Base-by-base conservation (phyloP, 805 yeast species). In the Saturnispora zaruensis region DNA sequence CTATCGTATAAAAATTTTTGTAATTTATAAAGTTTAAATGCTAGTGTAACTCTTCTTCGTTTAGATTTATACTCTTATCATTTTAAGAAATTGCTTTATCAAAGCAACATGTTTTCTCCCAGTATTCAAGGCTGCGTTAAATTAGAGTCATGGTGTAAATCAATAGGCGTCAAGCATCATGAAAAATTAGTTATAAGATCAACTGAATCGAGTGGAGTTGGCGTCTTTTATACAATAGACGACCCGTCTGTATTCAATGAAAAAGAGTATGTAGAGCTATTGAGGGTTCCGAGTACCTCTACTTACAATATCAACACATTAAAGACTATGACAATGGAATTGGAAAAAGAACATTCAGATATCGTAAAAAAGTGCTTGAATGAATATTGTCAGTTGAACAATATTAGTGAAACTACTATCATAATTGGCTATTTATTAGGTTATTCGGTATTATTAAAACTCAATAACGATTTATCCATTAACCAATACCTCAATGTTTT, bases 281-380 rank as follows among this genome's bases (percentile, higher is more conserved):
- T 76, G 46, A 58, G 78, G 44, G 59, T 76, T 1, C 75, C 78
- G 0, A 48, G 55, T 5, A n/a, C 30, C 0, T 44, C 59, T 6
- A 59, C 68, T 0, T 58, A 70, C 18, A 67, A 69, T 44, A 59
- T 75, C 7, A 63, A 65, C 32, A 56, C 59, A 3, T 62, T 67
- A 44, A 51, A 57, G 20, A 51, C 53, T 8, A 26, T 63, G 11
- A 48, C 28, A 30, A 44, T 9, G 44, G 51, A 14, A 2, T 49
- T 53, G 13, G 57, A 58, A 44, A 16, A 44, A 13, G 53, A 54
- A 11, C 66, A 59, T 21, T 37, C 49, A 23, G 25, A 44, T 3
- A 47, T 63, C n/a, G 30, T 61, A 1, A 57, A 58, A 43, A 38
- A 32, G 8, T 46, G 56, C n/a, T 41, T 65, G 6, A 46, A 41